Conservation (phyloP, 805 yeast species). For the Tetrapisispora nanseiensis region DNA sequence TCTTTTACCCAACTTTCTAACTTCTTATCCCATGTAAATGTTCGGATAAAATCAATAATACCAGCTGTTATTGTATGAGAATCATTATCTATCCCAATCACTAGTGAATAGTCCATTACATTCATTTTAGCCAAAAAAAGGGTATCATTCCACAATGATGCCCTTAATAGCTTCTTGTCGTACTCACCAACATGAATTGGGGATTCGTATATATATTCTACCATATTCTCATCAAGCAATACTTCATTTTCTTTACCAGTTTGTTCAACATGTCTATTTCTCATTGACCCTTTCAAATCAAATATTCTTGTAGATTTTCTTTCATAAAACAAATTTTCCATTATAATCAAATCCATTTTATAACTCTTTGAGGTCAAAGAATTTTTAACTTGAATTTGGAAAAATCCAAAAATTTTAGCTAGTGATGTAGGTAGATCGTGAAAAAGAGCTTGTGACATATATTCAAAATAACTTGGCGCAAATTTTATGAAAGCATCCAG, state of each 20-base stretch:
- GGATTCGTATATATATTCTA: slow-evolving; percentile 91
- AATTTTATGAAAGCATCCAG: slow-evolving; percentile 88
- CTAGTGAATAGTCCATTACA: slow-evolving; percentile 96
- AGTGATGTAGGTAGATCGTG: slow-evolving; percentile 91
- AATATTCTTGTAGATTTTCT: slow-evolving; percentile 75
- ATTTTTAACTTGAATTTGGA: slow-evolving; percentile 82
- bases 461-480: slow-evolving; percentile 94
- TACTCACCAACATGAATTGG: slow-evolving; percentile 91
- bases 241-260: slow-evolving; percentile 96
- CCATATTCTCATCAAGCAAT: slow-evolving; percentile 92
- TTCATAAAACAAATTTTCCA: slow-evolving; percentile 91
- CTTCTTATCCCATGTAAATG: slow-evolving; percentile 98
- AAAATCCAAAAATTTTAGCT: slow-evolving; percentile 92
- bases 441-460: slow-evolving; percentile 88
- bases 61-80: slow-evolving; percentile 77
- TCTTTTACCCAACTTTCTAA: slow-evolving; percentile 98
- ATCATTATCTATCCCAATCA: slow-evolving; percentile 76
- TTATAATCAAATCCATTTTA: slow-evolving; percentile 83
- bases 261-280: slow-evolving; percentile 92
- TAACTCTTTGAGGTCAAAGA: slow-evolving; percentile 55
- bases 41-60: slow-evolving; percentile 84
- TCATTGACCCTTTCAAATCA: slow-evolving; percentile 95
- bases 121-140: slow-evolving; percentile 91
- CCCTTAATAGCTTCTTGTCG: slow-evolving; percentile 73
- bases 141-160: slow-evolving; percentile 92